These are phyloP conservation scores for Plasmodium gonderi DNA, from an alignment of 169 alveolate genomes.

Conservation along the genomic window DNA sequence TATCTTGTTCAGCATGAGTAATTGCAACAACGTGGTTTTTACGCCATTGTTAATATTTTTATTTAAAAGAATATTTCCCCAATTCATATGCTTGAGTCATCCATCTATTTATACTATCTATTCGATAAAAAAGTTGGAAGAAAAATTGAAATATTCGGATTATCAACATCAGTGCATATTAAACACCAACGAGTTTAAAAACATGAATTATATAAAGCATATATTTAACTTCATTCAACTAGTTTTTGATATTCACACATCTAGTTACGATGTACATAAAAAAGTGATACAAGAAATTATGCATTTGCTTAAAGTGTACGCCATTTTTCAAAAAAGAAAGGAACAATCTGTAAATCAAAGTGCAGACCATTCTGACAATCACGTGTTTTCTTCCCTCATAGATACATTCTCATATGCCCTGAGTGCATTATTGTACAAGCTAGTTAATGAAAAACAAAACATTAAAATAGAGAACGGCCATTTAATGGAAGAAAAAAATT, in stretches of 20 bases:
- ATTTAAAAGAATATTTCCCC: slow-evolving; percentile 67
- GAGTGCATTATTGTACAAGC: slow-evolving; percentile 38
- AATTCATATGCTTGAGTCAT: slow-evolving; percentile 66
- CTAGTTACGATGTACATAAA: slow-evolving; percentile 51
- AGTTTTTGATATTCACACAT: slow-evolving; percentile 54
- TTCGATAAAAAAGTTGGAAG: slow-evolving; percentile 2
- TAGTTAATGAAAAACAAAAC: slow-evolving; percentile 59
- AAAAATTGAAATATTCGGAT: slow-evolving; percentile 16
- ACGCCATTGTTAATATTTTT: slow-evolving; percentile 64
- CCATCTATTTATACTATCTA: slow-evolving; percentile 39
- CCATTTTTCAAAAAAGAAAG: slow-evolving; percentile 58
- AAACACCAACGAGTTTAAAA: slow-evolving; percentile 39
- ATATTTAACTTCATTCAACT: slow-evolving; percentile 51
- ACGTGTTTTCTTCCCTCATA: slow-evolving; percentile 20
- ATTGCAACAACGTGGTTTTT: slow-evolving; percentile 24
- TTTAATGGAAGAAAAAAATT: slow-evolving; percentile 13
- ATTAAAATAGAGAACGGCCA: slow-evolving; percentile 23
- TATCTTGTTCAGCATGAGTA: not conserved
- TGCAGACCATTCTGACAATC: not conserved
- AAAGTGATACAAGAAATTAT: slow-evolving; percentile 58
- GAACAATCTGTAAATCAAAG: slow-evolving; percentile 6
- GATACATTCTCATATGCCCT: slow-evolving; percentile 52
- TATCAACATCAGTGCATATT: not conserved
- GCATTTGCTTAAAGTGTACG: slow-evolving; percentile 38
- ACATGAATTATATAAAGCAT: slow-evolving; percentile 41